A percentile compares a stretch with the other conserved stretches of the same genome.
Conservation (phyloP, 2,329 filamentous ascomycete genomes). For the Chaetomiaceae sp. region DNA sequence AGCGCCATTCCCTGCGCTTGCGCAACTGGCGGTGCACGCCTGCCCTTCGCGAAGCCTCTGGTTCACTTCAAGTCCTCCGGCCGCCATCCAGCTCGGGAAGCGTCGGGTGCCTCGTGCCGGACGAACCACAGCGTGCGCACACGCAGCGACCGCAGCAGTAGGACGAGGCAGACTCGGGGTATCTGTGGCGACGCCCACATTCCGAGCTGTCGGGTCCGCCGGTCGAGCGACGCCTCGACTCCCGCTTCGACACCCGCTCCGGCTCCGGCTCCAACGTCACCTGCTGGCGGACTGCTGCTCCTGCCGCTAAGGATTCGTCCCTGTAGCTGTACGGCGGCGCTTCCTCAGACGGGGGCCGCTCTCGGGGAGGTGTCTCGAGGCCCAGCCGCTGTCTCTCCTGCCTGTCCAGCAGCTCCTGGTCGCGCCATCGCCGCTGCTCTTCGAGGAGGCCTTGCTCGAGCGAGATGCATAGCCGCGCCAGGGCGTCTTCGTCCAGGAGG, state of each 20-base stretch:
- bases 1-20: too few species aligned
- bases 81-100: slow-evolving; percentile 10
- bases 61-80: neutral
- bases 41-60: neutral
- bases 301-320: neutral
- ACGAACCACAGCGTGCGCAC: slow-evolving; percentile 1
- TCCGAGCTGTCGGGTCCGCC: neutral
- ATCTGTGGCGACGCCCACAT: neutral
- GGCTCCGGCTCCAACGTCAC: too few species aligned
- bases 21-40: neutral
- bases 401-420: slow-evolving; percentile 3
- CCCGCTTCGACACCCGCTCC: too few species aligned
- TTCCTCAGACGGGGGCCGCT: neutral
- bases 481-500: slow-evolving; percentile 3
- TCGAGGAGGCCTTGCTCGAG: slow-evolving; percentile 11
- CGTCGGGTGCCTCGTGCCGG: neutral
- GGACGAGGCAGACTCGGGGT: neutral
- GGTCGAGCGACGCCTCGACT: too few species aligned
- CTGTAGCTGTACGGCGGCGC: slow-evolving; percentile 2
- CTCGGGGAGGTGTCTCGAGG: neutral
- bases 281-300: too few species aligned
- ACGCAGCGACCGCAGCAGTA: slow-evolving; percentile 3
- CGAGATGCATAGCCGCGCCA: slow-evolving; percentile 6
- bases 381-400: neutral
- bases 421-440: slow-evolving; percentile 4